phyloP scores from a whole-genome alignment of 75 land plant genomes.

The Azolla pinnata region DNA sequence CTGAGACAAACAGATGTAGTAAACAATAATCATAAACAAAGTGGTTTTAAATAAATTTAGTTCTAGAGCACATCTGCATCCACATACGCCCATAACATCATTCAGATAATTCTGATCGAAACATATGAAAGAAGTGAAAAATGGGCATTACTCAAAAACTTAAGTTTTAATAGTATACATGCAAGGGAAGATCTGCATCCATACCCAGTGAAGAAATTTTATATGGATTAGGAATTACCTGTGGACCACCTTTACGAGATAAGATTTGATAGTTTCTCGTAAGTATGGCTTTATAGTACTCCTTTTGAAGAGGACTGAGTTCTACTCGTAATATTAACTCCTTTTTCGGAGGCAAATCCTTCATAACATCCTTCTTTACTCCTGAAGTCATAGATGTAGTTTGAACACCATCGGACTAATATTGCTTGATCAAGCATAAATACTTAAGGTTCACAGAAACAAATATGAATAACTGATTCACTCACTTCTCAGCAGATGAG shows the following conservation, averaged over 20 bases:
- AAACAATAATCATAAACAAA: neutral
- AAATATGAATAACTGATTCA: neutral
- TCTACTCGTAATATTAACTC: slow-evolving; percentile 96
- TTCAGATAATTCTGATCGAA: too few species aligned
- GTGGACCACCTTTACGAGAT: slow-evolving; percentile 75
- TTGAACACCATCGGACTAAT: too few species aligned
- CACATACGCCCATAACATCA: too few species aligned
- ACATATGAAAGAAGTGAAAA: too few species aligned
- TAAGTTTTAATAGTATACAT: too few species aligned
- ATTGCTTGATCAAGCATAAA: too few species aligned
- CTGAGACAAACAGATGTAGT: slow-evolving; percentile 19
- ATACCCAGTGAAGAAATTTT: too few species aligned
- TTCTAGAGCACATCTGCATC: too few species aligned
- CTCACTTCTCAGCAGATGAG: slow-evolving; percentile 92
- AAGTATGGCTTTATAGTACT: slow-evolving; percentile 88
- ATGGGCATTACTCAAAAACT: too few species aligned
- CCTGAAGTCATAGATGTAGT: slow-evolving; percentile 41
- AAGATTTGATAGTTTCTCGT: slow-evolving; percentile 88
- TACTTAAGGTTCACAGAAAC: neutral
- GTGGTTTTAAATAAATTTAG: neutral
- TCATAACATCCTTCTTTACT: slow-evolving; percentile 98
- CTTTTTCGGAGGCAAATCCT: slow-evolving; percentile 97
- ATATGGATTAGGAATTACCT: too few species aligned
- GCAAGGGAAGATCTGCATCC: too few species aligned
- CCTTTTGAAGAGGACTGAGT: slow-evolving; percentile 78